Percentiles rank a stretch among this genome's conserved stretches.
phyloP scores from a whole-genome alignment of 352 stramenopile species.

The Globisporangium carolinianum region DNA sequence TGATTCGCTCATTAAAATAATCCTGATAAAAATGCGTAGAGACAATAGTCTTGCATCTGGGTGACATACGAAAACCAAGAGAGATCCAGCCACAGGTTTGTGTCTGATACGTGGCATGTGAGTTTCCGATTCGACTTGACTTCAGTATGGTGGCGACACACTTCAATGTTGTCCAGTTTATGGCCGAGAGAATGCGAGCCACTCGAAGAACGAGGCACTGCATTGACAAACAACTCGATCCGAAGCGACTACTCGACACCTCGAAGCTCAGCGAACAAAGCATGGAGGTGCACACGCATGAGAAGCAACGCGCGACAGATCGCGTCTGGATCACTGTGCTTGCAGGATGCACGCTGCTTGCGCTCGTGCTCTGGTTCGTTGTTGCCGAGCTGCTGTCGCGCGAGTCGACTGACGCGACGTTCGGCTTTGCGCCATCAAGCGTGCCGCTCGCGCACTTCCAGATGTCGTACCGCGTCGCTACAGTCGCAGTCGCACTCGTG shows the following conservation, averaged over 20 bases:
- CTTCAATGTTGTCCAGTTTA: no score
- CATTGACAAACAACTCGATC: no score
- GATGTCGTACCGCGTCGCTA: neutral
- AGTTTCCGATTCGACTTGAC: no score
- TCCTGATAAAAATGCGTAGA: no score
- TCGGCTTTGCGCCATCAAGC: constrained; percentile 1
- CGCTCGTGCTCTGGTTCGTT: constrained; percentile 4
- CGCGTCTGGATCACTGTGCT: constrained; percentile 1
- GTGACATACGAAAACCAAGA: no score
- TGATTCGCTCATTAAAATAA: no score
- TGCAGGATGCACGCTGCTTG: neutral
- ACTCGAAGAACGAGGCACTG: no score
- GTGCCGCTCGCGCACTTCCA: constrained; percentile 4
- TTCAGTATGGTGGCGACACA: no score
- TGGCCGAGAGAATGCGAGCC: no score
- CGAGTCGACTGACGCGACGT: constrained; percentile 1
- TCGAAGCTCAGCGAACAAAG: neutral
- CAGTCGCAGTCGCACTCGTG: constrained; percentile 3
- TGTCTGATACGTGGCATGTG: no score
- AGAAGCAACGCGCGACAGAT: constrained; percentile 1
- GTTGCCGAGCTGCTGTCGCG: neutral
- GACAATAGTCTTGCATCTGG: no score
- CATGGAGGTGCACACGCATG: constrained; percentile 1
- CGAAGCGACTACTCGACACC: neutral
- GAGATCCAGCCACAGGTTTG: no score